Evolutionary conservation across 441 rosid genomes (phyloP).

Genomic region (Viola pubescens): DNA sequence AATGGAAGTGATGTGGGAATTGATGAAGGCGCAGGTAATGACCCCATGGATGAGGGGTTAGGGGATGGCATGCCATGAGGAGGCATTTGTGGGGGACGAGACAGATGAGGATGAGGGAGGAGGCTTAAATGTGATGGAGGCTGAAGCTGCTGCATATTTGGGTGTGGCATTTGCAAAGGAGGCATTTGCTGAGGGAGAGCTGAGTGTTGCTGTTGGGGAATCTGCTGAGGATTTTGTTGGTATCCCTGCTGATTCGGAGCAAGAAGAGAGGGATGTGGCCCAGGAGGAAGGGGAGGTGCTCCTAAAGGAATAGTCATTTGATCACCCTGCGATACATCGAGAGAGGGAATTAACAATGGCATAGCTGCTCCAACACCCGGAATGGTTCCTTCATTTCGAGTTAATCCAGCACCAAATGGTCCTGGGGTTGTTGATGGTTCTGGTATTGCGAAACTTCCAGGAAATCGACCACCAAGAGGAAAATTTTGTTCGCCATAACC

Average conservation of each 20-base stretch:
- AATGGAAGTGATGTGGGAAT: slow-evolving; percentile 17
- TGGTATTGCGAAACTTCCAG: slow-evolving; percentile 58
- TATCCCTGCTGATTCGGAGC: slow-evolving; percentile 68
- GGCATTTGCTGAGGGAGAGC: slow-evolving; percentile 65
- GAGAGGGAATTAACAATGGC: slow-evolving; percentile 56
- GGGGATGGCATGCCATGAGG: slow-evolving; percentile 56
- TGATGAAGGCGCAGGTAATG: slow-evolving; percentile 44
- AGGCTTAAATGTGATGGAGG: slow-evolving; percentile 74
- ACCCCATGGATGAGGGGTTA: slow-evolving; percentile 38
- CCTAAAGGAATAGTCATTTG: slow-evolving; percentile 72
- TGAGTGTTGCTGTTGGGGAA: slow-evolving; percentile 45
- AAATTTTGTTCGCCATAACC: slow-evolving; percentile 84
- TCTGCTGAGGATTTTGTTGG: slow-evolving; percentile 60
- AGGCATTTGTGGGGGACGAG: slow-evolving; percentile 75
- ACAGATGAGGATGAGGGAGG: slow-evolving; percentile 72
- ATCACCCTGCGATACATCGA: slow-evolving; percentile 80
- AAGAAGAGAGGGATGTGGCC: slow-evolving; percentile 93
- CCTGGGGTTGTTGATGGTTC: slow-evolving; percentile 78
- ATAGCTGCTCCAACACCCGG: slow-evolving; percentile 93
- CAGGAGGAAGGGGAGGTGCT: slow-evolving; percentile 94
- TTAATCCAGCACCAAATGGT: slow-evolving; percentile 66
- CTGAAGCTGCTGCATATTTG: slow-evolving; percentile 81
- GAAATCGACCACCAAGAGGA: slow-evolving; percentile 61
- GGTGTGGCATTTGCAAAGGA: slow-evolving; percentile 46
- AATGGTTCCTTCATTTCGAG: slow-evolving; percentile 87